Base-by-base conservation (phyloP, 2,329 filamentous ascomycete genomes). In the Colletotrichum gigasporum region DNA sequence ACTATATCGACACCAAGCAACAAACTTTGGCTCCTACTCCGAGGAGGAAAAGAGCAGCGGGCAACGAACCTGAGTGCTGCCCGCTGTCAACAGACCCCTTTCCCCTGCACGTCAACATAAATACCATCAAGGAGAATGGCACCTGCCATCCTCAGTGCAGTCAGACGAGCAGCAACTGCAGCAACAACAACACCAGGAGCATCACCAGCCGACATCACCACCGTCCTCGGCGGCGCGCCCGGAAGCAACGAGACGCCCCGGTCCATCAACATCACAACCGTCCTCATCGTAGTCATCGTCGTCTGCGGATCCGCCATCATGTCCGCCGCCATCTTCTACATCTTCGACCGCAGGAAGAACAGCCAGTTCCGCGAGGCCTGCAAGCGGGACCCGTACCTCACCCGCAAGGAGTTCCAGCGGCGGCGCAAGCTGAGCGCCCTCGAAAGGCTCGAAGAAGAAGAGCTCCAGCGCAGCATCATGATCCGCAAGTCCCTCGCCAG, bases 401-500 rank as follows among this genome's bases (percentile, higher is more conserved):
- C 68, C 18, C 68, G 52, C 12, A 69, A 63, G 42, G 68, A 69
- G 47, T 69, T 70, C 56, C n/a, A 41, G 4, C 66, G 66, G 8
- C 68, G 66, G 44, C 68, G 71, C 45, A 75, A 72, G 65, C 69
- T 75, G 67, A 73, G 69, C 57, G 54, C 66, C 11, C 22, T 66
- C 20, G 68, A 73, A 28, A 59, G 68, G 6, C 59, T 69, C 14
- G 69, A 74, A 22, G 71, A 78, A 28, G 74, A 77, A 39, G 80
- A 83, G 63, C 59, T 71, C 24, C 75, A 80, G 63, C 72, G 80
- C 11, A 68, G 70, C 28, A 72, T 71, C 45, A 80, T 82, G 68
- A 82, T 83, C 61, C 75, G 76, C 53, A 83, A 83, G 69, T 81
- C 80, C 2, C 70, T 83, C 8, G 74, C 59, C 32, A 57, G 50